These are phyloP conservation scores for Taiozyma sp. DNA, from an alignment of 1,139 yeast species.

Conservation along the genomic window DNA sequence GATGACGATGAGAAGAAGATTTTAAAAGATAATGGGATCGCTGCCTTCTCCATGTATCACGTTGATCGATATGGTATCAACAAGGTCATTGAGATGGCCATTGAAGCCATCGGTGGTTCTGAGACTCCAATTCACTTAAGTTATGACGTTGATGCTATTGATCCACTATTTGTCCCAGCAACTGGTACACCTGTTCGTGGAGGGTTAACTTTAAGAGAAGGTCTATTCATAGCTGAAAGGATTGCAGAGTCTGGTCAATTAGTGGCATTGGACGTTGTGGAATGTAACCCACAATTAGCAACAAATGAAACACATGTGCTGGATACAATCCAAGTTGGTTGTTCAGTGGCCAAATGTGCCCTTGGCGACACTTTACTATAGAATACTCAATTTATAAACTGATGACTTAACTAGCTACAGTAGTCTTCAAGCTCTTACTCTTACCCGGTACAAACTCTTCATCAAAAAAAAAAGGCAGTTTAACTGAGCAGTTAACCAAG, in stretches of 20 bases:
- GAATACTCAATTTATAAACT: slow-evolving; percentile 2
- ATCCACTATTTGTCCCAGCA: slow-evolving; percentile 91
- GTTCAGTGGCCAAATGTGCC: slow-evolving; percentile 91
- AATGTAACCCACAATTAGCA: slow-evolving; percentile 90
- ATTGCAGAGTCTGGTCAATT: slow-evolving; percentile 85
- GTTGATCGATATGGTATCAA: slow-evolving; percentile 93
- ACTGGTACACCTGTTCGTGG: slow-evolving; percentile 98
- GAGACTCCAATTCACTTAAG: slow-evolving; percentile 83
- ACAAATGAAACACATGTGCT: slow-evolving; percentile 67
- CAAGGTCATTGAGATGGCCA: slow-evolving; percentile 88
- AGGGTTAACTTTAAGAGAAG: slow-evolving; percentile 92
- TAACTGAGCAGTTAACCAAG: no score
- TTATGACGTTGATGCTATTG: slow-evolving; percentile 96
- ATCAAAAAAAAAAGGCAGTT: no score
- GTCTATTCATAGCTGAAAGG: slow-evolving; percentile 88
- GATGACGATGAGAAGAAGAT: slow-evolving; percentile 81
- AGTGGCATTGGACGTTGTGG: slow-evolving; percentile 87
- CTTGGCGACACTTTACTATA: slow-evolving; percentile 84
- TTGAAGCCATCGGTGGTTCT: slow-evolving; percentile 72
- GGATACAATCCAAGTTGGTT: slow-evolving; percentile 86
- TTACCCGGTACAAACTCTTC: no score
- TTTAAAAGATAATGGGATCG: slow-evolving; percentile 63
- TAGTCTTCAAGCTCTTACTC: no score
- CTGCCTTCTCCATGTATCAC: slow-evolving; percentile 95
- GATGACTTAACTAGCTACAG: no score